Evolutionary conservation across 2,329 filamentous ascomycete genomes (phyloP).

Genomic region (Teratosphaeria epicoccoides): DNA sequence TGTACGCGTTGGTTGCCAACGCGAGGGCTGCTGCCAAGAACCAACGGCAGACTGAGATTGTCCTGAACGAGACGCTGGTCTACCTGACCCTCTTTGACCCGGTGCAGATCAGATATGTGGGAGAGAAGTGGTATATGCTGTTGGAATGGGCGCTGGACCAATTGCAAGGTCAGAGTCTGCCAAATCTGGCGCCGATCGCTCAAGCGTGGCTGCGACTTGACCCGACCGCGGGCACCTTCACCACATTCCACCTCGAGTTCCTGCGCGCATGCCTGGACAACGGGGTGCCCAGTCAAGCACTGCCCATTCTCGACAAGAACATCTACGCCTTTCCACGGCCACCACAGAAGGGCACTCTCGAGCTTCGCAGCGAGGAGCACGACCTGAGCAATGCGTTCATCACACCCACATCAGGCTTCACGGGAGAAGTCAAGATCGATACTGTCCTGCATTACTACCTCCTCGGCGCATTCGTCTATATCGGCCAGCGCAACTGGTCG

Average conservation of each 20-base stretch:
- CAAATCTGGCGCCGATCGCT: conserved; percentile 28
- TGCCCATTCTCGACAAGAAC: conserved; percentile 53
- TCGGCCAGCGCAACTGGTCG: conserved; percentile 32
- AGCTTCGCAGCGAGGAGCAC: conserved; percentile 30
- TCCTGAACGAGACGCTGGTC: conserved; percentile 38
- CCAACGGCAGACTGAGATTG: conserved; percentile 27
- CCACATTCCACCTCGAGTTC: conserved; percentile 50
- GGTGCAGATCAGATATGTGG: conserved; percentile 45
- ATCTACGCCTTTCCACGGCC: conserved; percentile 53
- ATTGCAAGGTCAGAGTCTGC: conserved; percentile 5
- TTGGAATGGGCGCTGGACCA: conserved; percentile 26
- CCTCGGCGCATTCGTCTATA: conserved; percentile 38
- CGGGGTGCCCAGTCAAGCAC: conserved; percentile 43
- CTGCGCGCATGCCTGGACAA: conserved; percentile 47
- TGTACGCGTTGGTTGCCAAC: conserved; percentile 41
- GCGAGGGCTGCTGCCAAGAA: conserved; percentile 11
- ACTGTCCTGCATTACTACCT: conserved; percentile 48
- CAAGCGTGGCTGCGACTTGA: conserved; percentile 56
- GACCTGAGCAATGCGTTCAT: conserved; percentile 47
- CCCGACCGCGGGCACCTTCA: conserved; percentile 55
- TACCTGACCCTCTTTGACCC: conserved; percentile 43
- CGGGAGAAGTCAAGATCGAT: conserved; percentile 38
- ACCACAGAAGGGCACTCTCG: conserved; percentile 25
- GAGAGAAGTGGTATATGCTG: conserved; percentile 36
- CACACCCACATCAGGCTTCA: conserved; percentile 47